phyloP scores from a whole-genome alignment of 148 eudicot genomes.

The Agrostemma githago region DNA sequence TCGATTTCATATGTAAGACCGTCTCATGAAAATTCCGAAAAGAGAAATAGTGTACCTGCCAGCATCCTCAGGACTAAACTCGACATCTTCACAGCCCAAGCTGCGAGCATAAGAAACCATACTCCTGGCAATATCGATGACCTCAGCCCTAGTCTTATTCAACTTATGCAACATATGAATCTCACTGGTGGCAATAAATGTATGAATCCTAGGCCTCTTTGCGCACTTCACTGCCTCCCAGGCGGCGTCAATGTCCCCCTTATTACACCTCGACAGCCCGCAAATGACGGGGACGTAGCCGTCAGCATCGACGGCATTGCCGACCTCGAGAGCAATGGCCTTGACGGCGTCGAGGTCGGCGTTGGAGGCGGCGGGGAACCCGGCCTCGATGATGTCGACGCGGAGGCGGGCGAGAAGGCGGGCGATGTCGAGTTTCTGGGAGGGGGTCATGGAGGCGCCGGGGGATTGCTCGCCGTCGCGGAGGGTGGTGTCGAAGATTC shows the following conservation, averaged over 20 bases:
- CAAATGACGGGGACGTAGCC: slow-evolving; percentile 87
- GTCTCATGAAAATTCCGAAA: neutral
- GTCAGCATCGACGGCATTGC: slow-evolving; percentile 38
- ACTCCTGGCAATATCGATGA: slow-evolving; percentile 62
- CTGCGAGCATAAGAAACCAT: slow-evolving; percentile 90
- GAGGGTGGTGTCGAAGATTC: slow-evolving; percentile 89
- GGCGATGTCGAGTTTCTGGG: slow-evolving; percentile 80
- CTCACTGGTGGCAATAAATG: slow-evolving; percentile 89
- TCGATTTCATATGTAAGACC: neutral
- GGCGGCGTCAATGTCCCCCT: slow-evolving; percentile 70
- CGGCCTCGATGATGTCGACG: slow-evolving; percentile 88
- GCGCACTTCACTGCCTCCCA: slow-evolving; percentile 91
- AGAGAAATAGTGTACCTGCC: slow-evolving; percentile 49
- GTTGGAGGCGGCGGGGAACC: slow-evolving; percentile 77
- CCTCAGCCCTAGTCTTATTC: slow-evolving; percentile 76
- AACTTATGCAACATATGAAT: slow-evolving; percentile 88
- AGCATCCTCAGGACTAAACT: slow-evolving; percentile 97
- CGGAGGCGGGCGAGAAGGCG: slow-evolving; percentile 69
- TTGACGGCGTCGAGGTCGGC: slow-evolving; percentile 82
- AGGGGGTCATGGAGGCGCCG: slow-evolving; percentile 86
- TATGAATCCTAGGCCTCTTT: slow-evolving; percentile 75
- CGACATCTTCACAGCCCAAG: slow-evolving; percentile 89
- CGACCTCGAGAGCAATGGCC: slow-evolving; percentile 63
- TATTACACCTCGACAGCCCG: slow-evolving; percentile 78
- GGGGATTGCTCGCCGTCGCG: slow-evolving; percentile 97